phyloP scores from a whole-genome alignment of 1,284 basidiomycete genomes.

The Trichosporon ovoides region DNA sequence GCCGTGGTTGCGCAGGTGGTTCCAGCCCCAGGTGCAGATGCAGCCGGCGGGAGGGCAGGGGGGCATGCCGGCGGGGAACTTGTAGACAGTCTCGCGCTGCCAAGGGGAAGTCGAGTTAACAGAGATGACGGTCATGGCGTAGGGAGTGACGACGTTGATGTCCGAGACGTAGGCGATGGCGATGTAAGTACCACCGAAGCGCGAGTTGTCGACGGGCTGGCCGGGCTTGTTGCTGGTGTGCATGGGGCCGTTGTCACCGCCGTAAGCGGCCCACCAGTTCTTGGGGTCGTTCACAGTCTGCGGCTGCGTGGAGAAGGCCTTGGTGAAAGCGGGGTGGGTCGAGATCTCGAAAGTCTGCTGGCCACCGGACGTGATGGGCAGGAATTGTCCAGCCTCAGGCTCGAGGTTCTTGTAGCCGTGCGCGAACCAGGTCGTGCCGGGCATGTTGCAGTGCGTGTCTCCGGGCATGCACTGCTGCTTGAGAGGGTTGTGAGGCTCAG shows the following conservation, averaged over 20 bases:
- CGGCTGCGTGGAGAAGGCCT: neutral
- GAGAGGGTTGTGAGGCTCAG: neutral
- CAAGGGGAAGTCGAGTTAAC: constrained; percentile 68
- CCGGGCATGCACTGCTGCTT: neutral
- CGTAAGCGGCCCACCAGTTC: neutral
- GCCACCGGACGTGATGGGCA: neutral
- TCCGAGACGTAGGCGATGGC: constrained; percentile 65
- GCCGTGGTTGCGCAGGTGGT: constrained; percentile 31
- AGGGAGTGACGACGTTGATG: constrained; percentile 55
- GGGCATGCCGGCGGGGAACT: constrained; percentile 61
- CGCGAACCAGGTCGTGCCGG: neutral
- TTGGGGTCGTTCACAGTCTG: neutral
- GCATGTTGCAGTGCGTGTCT: neutral
- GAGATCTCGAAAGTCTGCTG: constrained; percentile 2
- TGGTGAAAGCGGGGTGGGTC: neutral
- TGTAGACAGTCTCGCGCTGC: constrained; percentile 58
- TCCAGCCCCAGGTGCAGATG: constrained; percentile 68
- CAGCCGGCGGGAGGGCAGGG: constrained; percentile 62
- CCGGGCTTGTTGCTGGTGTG: neutral
- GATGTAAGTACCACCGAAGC: constrained; percentile 31
- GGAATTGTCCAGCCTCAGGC: neutral
- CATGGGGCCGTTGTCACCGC: neutral
- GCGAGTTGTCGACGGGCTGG: neutral
- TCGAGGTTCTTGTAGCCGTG: neutral
- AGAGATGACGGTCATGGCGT: constrained; percentile 66